Evolutionary conservation across 768 basidiomycete genomes (phyloP).

Genomic region (Lentinula guzmanii): DNA sequence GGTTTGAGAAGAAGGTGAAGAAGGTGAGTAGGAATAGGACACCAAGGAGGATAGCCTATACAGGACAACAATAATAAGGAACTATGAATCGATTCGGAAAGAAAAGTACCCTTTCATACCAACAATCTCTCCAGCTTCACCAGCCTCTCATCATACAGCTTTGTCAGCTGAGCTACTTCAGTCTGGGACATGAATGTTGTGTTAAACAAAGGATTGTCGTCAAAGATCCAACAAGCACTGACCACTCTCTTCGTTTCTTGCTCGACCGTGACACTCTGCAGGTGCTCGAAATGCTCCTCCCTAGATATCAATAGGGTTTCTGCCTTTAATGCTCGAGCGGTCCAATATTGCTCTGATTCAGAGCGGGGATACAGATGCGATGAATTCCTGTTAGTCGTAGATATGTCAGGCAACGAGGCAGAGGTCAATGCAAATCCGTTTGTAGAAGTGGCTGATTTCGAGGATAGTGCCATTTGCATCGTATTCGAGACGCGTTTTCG

Average conservation of each 20-base stretch:
- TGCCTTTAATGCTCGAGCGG: constrained; percentile 56
- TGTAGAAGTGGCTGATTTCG: too few relatives aligned
- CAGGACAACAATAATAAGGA: background rate
- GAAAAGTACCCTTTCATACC: constrained; percentile 22
- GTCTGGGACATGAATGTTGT: constrained; percentile 23
- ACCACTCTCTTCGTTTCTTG: constrained; percentile 46
- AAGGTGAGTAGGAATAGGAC: constrained; percentile 26
- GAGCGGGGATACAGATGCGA: constrained; percentile 1
- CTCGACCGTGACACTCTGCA: constrained; percentile 31
- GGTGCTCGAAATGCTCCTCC: constrained; percentile 41
- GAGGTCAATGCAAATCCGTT: background rate
- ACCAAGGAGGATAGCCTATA: constrained; percentile 8
- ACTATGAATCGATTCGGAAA: background rate
- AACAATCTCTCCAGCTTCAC: constrained; percentile 44
- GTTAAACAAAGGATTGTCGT: background rate
- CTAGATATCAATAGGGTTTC: constrained; percentile 53
- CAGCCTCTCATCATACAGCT: constrained; percentile 42
- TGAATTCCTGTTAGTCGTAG: background rate
- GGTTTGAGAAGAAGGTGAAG: constrained; percentile 29
- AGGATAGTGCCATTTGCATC: background rate
- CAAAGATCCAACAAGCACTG: constrained; percentile 13
- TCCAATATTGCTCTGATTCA: constrained; percentile 57
- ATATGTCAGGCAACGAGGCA: background rate
- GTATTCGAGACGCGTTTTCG: background rate
- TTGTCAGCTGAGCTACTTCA: constrained; percentile 31